Base-by-base conservation (phyloP, 768 basidiomycete genomes). In the Arthromyces matolae region DNA sequence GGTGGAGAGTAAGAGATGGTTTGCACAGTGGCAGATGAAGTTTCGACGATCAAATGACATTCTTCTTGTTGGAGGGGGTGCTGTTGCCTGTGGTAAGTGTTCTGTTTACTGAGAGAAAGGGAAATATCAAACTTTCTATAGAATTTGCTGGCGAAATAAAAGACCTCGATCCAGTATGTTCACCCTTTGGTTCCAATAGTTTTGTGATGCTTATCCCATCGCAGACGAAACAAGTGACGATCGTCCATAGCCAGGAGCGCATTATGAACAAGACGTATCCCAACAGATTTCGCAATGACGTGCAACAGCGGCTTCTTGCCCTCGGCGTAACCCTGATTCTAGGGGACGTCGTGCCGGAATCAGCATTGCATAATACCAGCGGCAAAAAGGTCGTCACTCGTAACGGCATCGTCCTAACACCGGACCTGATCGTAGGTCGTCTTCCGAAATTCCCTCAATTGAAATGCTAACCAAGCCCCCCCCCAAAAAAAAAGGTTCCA, bases 261-360 rank as follows among this genome's bases (percentile, higher is more conserved):
- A 73, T 85, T 28, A 67, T 87, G 49, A 84, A 83, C 51, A 60
- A 69, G 5, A 62, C 71, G 1, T 87, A 86, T 57, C 75, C 81
- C 0, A 58, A 68, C 8, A 72, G 73, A 41, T 79, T 78, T 62
- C 76, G 86, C 41, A 71, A 69, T 22, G 69, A 63, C 19, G 57
- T 80, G 2, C 73, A 73, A 40, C 61, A 65, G 2, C 66, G 71
- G 12, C 52, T 82, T 2, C 59, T 56, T 8, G 61, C 57, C 1
- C 74, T 75, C 5, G 78, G 76, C 3, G 64, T 86, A 46, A 64
- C 77, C 4, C 36, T 86, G 32, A 52, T 82, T 4, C 65, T 83
- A 24, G 64, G 71, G 19, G 84, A 87, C 47, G 71, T 65, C 49
- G 61, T 86, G 39, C 50, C 49, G 3, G 40, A 45, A 7, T 81